Percentiles rank a stretch among this genome's conserved stretches.
Evolutionary conservation across 495 filamentous ascomycete species (phyloP).

Genomic region (Aspergillus asperescens): DNA sequence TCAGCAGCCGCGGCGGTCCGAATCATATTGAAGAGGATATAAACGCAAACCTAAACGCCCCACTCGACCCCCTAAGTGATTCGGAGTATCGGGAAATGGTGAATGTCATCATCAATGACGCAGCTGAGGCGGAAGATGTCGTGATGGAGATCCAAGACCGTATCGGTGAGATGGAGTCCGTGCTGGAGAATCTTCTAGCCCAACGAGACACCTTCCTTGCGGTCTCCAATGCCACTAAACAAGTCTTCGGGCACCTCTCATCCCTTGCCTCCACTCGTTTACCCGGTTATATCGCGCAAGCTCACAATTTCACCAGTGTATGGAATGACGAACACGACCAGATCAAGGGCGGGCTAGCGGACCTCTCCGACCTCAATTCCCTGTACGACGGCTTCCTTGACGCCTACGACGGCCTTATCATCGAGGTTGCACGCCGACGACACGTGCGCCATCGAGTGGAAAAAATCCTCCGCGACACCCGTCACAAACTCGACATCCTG

Average conservation of each 20-base stretch:
- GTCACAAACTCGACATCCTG: conserved; percentile 68
- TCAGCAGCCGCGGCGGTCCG: conserved; percentile 44
- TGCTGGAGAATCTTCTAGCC: conserved; percentile 49
- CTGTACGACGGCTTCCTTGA: conserved; percentile 81
- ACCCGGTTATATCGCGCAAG: conserved; percentile 61
- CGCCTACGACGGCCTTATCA: conserved; percentile 75
- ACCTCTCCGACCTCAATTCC: conserved; percentile 64
- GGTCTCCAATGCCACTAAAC: conserved; percentile 47
- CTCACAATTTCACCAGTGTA: conserved; percentile 61
- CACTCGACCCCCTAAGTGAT: conserved; percentile 64
- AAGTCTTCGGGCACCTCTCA: conserved; percentile 62
- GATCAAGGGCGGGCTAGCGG: conserved; percentile 61
- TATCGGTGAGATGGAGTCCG: conserved; percentile 67
- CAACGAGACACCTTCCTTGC: conserved; percentile 48
- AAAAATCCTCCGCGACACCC: conserved; percentile 67
- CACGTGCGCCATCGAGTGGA: conserved; percentile 66
- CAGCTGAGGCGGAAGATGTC: conserved; percentile 83
- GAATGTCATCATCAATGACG: conserved; percentile 74
- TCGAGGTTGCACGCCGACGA: conserved; percentile 73
- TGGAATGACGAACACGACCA: conserved; percentile 71
- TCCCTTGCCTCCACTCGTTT: conserved; percentile 57
- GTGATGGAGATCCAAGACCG: conserved; percentile 75
- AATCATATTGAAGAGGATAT: conserved; percentile 53
- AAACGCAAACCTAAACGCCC: conserved; percentile 44
- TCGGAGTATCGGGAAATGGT: conserved; percentile 80